A percentile compares a stretch with the other conserved stretches of the same genome.
phyloP scores from a whole-genome alignment of 371 early-diverging fungal species.

The Mucor velutinosus region DNA sequence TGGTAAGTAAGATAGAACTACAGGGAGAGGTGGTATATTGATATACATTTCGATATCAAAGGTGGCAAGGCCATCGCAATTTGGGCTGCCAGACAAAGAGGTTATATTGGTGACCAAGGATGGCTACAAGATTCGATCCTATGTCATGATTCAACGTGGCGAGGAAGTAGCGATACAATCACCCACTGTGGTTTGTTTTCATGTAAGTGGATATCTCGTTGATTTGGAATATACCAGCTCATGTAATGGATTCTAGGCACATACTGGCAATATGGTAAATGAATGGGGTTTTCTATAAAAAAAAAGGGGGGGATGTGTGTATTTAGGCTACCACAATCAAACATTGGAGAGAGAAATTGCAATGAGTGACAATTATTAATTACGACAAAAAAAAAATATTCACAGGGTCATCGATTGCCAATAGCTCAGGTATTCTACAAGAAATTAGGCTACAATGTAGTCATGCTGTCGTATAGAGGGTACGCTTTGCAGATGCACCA shows the following conservation, averaged over 20 bases:
- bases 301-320: background rate
- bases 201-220: conserved; percentile 51
- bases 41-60: conserved; percentile 19
- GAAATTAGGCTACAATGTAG: conserved; percentile 78
- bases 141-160: conserved; percentile 68
- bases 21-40: background rate
- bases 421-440: conserved; percentile 77
- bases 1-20: conserved; percentile 21
- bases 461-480: conserved; percentile 97
- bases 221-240: background rate
- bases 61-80: conserved; percentile 76
- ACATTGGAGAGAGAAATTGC: background rate
- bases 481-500: conserved; percentile 23
- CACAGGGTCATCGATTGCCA: conserved; percentile 86
- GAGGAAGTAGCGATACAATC: conserved; percentile 57
- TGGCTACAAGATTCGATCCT: conserved; percentile 74
- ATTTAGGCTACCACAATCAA: background rate
- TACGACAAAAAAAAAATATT: background rate
- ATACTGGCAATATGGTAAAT: conserved; percentile 92
- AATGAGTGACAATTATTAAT: background rate
- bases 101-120: conserved; percentile 81
- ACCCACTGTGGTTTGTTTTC: conserved; percentile 83
- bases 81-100: conserved; percentile 72
- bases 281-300: conserved; percentile 3
- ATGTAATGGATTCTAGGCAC: conserved; percentile 57